Evolutionary conservation across 345 rosid species (phyloP).

Genomic region (Populus alba): DNA sequence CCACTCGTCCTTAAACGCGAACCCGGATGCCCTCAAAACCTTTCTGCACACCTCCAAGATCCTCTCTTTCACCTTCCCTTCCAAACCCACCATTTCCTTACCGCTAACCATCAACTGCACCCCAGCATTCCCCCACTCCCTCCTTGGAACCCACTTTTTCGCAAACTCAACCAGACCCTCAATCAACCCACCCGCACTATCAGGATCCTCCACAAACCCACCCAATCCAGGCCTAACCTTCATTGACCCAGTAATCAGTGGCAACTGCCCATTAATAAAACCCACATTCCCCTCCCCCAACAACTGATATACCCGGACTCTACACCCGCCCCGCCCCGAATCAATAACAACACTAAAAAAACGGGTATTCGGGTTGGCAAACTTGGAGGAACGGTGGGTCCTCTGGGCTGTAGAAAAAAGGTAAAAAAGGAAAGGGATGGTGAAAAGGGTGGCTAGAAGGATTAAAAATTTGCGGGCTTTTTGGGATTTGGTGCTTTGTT

Average conservation of each 20-base stretch:
- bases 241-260: constrained; percentile 27
- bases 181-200: constrained; percentile 23
- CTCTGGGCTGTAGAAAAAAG: constrained; percentile 38
- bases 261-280: constrained; percentile 23
- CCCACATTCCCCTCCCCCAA: constrained; percentile 26
- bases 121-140: constrained; percentile 36
- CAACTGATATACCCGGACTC: constrained; percentile 36
- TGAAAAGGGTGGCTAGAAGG: constrained; percentile 28
- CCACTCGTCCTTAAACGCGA: constrained; percentile 46
- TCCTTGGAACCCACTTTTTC: constrained; percentile 27
- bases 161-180: constrained; percentile 34
- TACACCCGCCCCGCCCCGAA: constrained; percentile 20
- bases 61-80: constrained; percentile 14
- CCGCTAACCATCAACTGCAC: constrained; percentile 33
- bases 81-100: constrained; percentile 17
- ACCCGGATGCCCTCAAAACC: constrained; percentile 39
- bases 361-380: constrained; percentile 24
- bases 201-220: constrained; percentile 22
- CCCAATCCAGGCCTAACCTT: constrained; percentile 22
- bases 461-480: constrained; percentile 23
- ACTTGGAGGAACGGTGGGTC: constrained; percentile 42
- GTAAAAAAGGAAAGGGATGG: constrained; percentile 39
- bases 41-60: constrained; percentile 29
- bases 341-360: constrained; percentile 32
- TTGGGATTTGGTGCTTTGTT: constrained; percentile 2